Conservation (phyloP, 164 flowering plant genomes). For the Liquidambar formosana region DNA sequence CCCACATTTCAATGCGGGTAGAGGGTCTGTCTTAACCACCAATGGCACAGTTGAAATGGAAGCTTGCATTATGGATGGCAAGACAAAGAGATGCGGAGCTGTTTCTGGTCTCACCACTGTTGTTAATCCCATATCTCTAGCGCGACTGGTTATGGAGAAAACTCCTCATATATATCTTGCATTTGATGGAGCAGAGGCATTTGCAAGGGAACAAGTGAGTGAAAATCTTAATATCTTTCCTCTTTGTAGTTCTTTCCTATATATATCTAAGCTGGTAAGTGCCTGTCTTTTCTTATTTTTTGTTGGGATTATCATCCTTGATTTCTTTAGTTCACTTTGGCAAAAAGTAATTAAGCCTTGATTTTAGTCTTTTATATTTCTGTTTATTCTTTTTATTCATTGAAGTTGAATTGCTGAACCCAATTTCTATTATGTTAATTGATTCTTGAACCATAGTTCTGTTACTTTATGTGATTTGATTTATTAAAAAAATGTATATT, state of each 20-base stretch:
- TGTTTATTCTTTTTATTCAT: background rate
- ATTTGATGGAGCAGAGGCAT: slow-evolving; percentile 95
- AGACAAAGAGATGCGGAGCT: slow-evolving; percentile 84
- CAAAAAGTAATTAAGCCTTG: too few relatives aligned
- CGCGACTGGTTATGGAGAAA: slow-evolving; percentile 94
- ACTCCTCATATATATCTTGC: slow-evolving; percentile 93
- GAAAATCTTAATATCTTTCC: background rate
- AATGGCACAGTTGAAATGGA: slow-evolving; percentile 96
- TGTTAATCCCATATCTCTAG: slow-evolving; percentile 82
- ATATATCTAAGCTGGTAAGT: too few relatives aligned
- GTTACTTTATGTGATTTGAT: background rate
- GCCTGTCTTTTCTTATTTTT: background rate
- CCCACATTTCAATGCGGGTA: slow-evolving; percentile 87
- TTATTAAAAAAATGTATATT: too few relatives aligned
- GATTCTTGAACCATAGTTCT: background rate
- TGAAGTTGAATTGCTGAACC: background rate
- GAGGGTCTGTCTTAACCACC: slow-evolving; percentile 79
- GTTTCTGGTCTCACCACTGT: slow-evolving; percentile 93
- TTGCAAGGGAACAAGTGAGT: slow-evolving; percentile 91
- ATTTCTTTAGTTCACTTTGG: background rate
- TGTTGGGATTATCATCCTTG: background rate
- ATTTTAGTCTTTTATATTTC: too few relatives aligned
- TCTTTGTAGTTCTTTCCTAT: background rate
- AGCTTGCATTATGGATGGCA: slow-evolving; percentile 97
- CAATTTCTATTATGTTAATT: background rate